phyloP scores from a whole-genome alignment of 140 eudicot species.

The Anethum foeniculum region DNA sequence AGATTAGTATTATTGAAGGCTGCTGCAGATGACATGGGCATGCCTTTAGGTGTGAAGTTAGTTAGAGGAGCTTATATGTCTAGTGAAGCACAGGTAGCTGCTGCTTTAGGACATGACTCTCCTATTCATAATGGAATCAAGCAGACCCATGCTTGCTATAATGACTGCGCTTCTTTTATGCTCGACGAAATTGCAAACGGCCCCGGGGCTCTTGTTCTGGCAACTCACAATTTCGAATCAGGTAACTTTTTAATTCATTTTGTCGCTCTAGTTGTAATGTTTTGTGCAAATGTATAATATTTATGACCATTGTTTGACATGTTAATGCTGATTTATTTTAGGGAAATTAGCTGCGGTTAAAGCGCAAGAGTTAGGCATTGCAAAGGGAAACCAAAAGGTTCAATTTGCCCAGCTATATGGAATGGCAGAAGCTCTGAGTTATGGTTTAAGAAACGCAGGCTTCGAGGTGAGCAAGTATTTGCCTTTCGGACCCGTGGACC shows the following conservation, averaged over 20 bases:
- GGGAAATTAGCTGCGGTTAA: conserved; percentile 69
- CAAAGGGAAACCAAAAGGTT: conserved; percentile 48
- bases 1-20: conserved; percentile 47
- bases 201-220: conserved; percentile 65
- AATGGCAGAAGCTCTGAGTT: conserved; percentile 78
- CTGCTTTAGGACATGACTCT: conserved; percentile 48
- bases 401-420: conserved; percentile 92
- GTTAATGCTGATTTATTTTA: conserved; percentile 1
- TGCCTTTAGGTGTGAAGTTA: conserved; percentile 77
- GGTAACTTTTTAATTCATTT: conserved; percentile 30
- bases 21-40: conserved; percentile 76
- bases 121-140: conserved; percentile 54
- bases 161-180: conserved; percentile 70
- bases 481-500: conserved; percentile 92
- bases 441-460: conserved; percentile 76
- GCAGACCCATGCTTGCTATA: conserved; percentile 60
- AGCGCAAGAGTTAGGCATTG: conserved; percentile 64
- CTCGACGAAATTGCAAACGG: conserved; percentile 62
- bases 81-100: conserved; percentile 55
- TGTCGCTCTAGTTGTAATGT: neutral
- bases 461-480: conserved; percentile 83
- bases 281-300: neutral
- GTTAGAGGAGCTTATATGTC: conserved; percentile 95
- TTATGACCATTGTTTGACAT: neutral
- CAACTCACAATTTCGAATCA: conserved; percentile 92